Conservation (phyloP, 2,329 filamentous ascomycete genomes). For the Alternaria novae-zelandiae region DNA sequence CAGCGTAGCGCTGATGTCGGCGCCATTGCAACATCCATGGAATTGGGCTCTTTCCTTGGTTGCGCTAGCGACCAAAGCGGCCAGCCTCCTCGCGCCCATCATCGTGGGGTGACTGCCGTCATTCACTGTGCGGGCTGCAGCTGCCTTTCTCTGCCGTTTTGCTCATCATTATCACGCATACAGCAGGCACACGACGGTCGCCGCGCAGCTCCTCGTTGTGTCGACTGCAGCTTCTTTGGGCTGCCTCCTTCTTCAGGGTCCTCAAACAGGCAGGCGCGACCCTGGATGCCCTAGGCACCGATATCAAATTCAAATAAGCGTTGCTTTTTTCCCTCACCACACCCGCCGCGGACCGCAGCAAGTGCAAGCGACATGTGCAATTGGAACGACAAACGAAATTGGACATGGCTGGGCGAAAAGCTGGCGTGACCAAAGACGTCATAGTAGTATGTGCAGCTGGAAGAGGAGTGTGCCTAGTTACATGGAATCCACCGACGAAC, state of each 20-base stretch:
- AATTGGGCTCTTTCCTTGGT: conserved; percentile 14
- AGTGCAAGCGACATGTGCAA: background rate
- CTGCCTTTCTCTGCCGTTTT: background rate
- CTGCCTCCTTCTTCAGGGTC: background rate
- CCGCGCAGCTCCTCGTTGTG: background rate
- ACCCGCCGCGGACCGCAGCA: background rate
- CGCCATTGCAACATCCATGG: conserved; percentile 15
- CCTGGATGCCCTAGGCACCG: conserved; percentile 5
- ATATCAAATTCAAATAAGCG: background rate
- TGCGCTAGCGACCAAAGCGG: conserved; percentile 10
- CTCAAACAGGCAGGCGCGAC: background rate
- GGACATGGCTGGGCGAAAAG: background rate
- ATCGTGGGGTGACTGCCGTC: background rate
- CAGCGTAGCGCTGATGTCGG: conserved; percentile 14
- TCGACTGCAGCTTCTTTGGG: background rate
- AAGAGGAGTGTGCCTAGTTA: background rate
- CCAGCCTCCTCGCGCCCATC: conserved; percentile 7
- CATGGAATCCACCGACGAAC: background rate
- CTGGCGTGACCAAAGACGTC: background rate
- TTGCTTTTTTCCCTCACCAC: background rate
- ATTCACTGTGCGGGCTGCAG: background rate
- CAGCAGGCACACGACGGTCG: background rate
- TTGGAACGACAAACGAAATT: background rate
- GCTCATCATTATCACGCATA: background rate
- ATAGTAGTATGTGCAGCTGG: background rate